A percentile compares a stretch with the other conserved stretches of the same genome.
These are phyloP conservation scores for Polytrichum commune DNA, from an alignment of 225 moss, liverwort and hornwort genomes.

Conservation along the genomic window DNA sequence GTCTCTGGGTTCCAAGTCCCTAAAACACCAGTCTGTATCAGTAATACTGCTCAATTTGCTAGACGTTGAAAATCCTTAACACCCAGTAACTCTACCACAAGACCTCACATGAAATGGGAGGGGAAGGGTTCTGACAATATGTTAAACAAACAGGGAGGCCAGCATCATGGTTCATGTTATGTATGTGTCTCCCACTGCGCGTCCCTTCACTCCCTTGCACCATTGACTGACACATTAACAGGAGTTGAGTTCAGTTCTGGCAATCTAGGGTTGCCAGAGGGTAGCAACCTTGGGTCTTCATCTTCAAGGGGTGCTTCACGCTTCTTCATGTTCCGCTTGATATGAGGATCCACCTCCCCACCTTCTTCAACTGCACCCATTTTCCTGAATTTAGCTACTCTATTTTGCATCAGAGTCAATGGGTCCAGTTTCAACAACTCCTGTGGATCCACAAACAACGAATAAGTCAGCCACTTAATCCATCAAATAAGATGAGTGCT, in stretches of 20 bases:
- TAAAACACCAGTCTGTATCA: background rate
- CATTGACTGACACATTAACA: constrained; percentile 29
- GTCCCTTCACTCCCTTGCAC: constrained; percentile 11
- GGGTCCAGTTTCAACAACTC: constrained; percentile 74
- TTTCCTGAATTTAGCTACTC: constrained; percentile 83
- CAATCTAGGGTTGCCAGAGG: constrained; percentile 48
- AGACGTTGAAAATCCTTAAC: background rate
- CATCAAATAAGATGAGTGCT: too few relatives aligned
- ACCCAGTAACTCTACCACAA: constrained; percentile 20
- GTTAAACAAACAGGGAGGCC: constrained; percentile 11
- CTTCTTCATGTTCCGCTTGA: constrained; percentile 98
- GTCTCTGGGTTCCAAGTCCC: too few relatives aligned
- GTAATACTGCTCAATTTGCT: constrained; percentile 1
- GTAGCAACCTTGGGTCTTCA: constrained; percentile 57
- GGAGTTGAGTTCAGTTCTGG: constrained; percentile 24
- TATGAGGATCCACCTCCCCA: constrained; percentile 75
- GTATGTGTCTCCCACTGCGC: background rate
- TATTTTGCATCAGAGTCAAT: constrained; percentile 60
- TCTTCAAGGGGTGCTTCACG: constrained; percentile 55
- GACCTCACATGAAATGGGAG: constrained; percentile 27
- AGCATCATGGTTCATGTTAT: constrained; percentile 18
- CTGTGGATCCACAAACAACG: constrained; percentile 23
- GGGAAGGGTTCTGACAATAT: constrained; percentile 20
- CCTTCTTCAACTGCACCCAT: constrained; percentile 86
- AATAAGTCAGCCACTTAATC: too few relatives aligned